Evolutionary conservation across 345 rosid genomes (phyloP), one percentile per base, ranked within the genome.

Genomic region (Atalantia buxifolia): DNA sequence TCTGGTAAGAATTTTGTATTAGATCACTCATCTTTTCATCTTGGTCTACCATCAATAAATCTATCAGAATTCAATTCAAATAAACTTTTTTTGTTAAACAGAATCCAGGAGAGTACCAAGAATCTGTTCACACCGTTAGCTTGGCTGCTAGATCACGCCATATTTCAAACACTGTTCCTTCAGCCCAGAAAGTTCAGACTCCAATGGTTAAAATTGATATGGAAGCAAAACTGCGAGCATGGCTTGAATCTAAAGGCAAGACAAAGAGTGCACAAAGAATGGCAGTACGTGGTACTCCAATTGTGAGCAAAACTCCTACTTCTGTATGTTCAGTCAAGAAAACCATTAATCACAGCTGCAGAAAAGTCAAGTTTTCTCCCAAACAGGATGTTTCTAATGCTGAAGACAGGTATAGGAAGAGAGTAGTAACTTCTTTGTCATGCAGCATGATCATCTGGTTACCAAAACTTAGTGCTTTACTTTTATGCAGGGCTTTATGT

Each of bases 101-200:
- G 99, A 96, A 94, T 81, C 98, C 99, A 4, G 98, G 98, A 78
- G 97, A 91, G 83, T 92, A 92, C 83, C 94, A 91, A 83, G 98
- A 96, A 87, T 90, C 99, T 68, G 90, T 94, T 74, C 92, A 88
- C 53, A 94, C 99, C 1, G 90, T 96, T 65, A 90, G 95, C 83
- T 86, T 94, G 85, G 97, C 98, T 25, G 94, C 98, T 72, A 91
- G 97, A 85, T 96, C 97, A 71, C 92, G 97, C 68, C 93, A 88
- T 67, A 89, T 96, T 71, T 83, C 91, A 14, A 94, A 92, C 78
- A 74, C 81, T 56, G 78, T 90, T 62, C 76, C 91, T 71, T 77
- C 88, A 53, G 83, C 87, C 68, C 86, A 83, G 69, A 92, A 88
- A 77, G 79, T 81, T 69, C 90, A 83, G 79, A 89, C 97, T 50